A percentile compares a stretch with the other conserved stretches of the same genome.
phyloP scores from a whole-genome alignment of 179 eudicot species.

The Nepenthes alata region DNA sequence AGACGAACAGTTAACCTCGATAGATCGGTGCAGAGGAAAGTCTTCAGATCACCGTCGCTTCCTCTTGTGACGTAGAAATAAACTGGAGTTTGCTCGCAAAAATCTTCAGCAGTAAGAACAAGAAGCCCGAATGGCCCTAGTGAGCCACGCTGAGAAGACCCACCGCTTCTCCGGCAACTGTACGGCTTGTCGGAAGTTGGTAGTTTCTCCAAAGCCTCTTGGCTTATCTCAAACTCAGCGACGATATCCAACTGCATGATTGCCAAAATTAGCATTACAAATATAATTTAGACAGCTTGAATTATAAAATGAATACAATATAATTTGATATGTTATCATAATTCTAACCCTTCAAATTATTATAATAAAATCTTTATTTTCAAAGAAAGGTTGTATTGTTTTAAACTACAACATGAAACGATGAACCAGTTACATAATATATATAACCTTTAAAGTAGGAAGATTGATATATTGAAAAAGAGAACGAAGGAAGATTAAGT shows the following conservation, averaged over 20 bases:
- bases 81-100: conserved; percentile 62
- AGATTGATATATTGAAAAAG: no score
- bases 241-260: conserved; percentile 50
- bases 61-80: conserved; percentile 74
- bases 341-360: no score
- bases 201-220: conserved; percentile 30
- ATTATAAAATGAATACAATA: no score
- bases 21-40: conserved; percentile 73
- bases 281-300: background rate
- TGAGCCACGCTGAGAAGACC: conserved; percentile 39
- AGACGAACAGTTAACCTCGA: conserved; percentile 25
- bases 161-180: conserved; percentile 32
- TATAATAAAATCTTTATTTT: no score
- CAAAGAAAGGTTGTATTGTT: no score
- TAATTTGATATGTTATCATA: no score
- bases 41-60: conserved; percentile 35
- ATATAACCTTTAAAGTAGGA: no score
- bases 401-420: no score
- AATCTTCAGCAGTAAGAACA: conserved; percentile 56
- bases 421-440: no score
- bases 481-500: no score
- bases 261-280: background rate
- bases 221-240: conserved; percentile 53
- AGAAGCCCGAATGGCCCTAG: conserved; percentile 82
- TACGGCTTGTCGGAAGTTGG: conserved; percentile 22